A percentile compares a stretch with the other conserved stretches of the same genome.
Conservation (phyloP, 2,329 filamentous ascomycete genomes). For the Ceratocystis huliohia region DNA sequence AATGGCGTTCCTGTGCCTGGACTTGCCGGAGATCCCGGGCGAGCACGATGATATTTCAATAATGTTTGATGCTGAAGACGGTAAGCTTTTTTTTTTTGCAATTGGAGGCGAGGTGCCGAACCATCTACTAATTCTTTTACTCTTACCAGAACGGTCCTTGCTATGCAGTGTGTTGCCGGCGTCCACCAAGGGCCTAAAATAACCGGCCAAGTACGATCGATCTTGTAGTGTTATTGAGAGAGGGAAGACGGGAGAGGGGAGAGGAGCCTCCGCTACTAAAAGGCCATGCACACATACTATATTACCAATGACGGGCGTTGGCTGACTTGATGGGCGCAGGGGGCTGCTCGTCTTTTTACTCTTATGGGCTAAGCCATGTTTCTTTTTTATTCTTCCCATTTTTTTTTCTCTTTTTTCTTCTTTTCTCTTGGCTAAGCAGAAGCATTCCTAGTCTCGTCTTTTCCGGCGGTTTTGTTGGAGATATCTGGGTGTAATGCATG, state of each 20-base stretch:
- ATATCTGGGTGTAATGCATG: conserved; percentile 8
- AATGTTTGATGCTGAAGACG: conserved; percentile 64
- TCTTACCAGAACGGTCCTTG: conserved; percentile 39
- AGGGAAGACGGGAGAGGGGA: not conserved
- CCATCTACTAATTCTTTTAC: conserved; percentile 23
- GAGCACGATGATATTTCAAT: conserved; percentile 89
- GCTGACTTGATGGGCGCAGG: not conserved
- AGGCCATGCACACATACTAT: not conserved
- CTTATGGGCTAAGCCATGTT: not conserved
- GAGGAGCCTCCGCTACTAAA: not conserved
- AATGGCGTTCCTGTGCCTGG: conserved; percentile 67
- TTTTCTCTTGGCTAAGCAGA: not conserved
- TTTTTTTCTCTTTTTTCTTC: not conserved
- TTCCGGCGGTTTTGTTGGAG: conserved; percentile 9
- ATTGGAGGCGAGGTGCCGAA: not conserved
- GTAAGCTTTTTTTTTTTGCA: conserved; percentile 37
- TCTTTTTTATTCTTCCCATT: not conserved
- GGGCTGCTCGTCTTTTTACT: not conserved
- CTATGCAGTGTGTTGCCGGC: conserved; percentile 43
- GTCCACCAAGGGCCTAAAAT: conserved; percentile 38
- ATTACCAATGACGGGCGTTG: not conserved
- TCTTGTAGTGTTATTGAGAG: not conserved
- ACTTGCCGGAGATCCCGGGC: conserved; percentile 76
- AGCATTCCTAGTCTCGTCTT: not conserved
- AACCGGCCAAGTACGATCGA: conserved; percentile 18